phyloP scores from a whole-genome alignment of 2,329 filamentous ascomycete species.

The Clarireedia paspali region DNA sequence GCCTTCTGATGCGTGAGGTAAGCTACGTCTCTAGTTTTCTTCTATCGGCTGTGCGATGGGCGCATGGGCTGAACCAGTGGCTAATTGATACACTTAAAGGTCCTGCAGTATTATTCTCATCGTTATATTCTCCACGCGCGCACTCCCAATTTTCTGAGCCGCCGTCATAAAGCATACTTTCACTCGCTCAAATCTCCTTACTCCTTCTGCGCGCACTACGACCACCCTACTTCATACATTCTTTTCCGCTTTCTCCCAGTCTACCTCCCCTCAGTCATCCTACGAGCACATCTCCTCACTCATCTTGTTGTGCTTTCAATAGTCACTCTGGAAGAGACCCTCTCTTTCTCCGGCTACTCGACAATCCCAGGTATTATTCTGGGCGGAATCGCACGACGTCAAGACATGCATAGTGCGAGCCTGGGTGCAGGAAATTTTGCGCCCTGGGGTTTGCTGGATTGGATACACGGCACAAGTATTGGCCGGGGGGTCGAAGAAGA shows the following conservation, averaged over 20 bases:
- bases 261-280: constrained; percentile 55
- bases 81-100: constrained; percentile 29
- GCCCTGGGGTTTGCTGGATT: constrained; percentile 55
- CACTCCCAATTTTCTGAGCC: constrained; percentile 31
- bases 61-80: not conserved
- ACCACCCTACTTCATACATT: constrained; percentile 60
- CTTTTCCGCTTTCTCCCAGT: constrained; percentile 56
- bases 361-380: constrained; percentile 46
- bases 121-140: constrained; percentile 58
- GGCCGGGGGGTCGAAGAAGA: constrained; percentile 47
- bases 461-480: constrained; percentile 47
- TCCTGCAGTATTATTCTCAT: constrained; percentile 67
- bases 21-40: constrained; percentile 12
- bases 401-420: constrained; percentile 49
- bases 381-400: constrained; percentile 42
- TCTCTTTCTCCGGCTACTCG: constrained; percentile 61
- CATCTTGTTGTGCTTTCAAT: constrained; percentile 58
- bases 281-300: constrained; percentile 65
- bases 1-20: constrained; percentile 50
- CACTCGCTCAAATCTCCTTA: constrained; percentile 51
- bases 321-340: constrained; percentile 57
- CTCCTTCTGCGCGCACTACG: constrained; percentile 56
- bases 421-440: constrained; percentile 52
- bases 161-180: constrained; percentile 37
- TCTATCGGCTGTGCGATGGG: too few species aligned